These are phyloP conservation scores for Plantago elongata DNA, from an alignment of 257 asterid genomes.

Conservation along the genomic window DNA sequence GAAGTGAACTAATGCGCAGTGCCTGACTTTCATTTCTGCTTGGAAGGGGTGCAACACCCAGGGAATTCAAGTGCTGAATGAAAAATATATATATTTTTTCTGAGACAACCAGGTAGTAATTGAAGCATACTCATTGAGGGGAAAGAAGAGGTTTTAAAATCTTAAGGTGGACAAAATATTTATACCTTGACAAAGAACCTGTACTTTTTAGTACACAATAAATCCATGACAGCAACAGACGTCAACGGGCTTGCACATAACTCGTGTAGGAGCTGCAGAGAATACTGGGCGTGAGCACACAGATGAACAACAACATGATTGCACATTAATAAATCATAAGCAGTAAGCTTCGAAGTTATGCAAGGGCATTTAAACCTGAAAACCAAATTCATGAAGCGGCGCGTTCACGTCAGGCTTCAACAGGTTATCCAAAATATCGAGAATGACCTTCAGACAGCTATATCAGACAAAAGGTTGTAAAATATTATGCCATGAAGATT, in stretches of 20 bases:
- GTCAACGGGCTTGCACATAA: constrained; percentile 83
- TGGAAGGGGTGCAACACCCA: constrained; percentile 83
- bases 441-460: constrained; percentile 97
- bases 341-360: constrained; percentile 15
- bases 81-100: constrained; percentile 14
- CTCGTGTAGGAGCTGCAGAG: constrained; percentile 79
- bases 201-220: constrained; percentile 73
- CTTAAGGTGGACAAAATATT: constrained; percentile 3
- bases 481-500: background rate
- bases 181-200: constrained; percentile 82
- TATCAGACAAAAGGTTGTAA: constrained; percentile 19
- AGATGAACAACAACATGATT: constrained; percentile 19
- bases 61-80: constrained; percentile 68
- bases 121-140: constrained; percentile 8
- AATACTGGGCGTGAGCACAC: constrained; percentile 24
- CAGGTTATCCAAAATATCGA: constrained; percentile 74
- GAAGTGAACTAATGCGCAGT: constrained; percentile 88
- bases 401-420: constrained; percentile 81
- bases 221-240: constrained; percentile 72
- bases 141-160: constrained; percentile 7
- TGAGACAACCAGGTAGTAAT: constrained; percentile 17
- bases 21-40: constrained; percentile 58
- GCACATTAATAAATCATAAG: constrained; percentile 12
- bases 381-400: constrained; percentile 87
- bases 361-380: constrained; percentile 53